Evolutionary conservation across 1,284 basidiomycete species (phyloP).

Genomic region (Trametes sp.): DNA sequence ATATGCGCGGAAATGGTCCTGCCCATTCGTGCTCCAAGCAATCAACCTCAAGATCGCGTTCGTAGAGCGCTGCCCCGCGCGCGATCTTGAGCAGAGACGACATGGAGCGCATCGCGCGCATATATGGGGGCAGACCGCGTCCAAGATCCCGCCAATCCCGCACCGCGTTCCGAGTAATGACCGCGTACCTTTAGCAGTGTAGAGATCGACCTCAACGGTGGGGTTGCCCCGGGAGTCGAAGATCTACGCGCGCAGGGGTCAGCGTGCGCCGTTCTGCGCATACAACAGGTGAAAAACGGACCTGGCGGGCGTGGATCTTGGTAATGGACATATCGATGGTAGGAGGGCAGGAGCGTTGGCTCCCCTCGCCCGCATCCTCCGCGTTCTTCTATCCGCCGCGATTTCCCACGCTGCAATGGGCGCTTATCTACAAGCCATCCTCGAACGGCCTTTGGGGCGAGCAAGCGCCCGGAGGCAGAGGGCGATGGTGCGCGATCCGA

Average conservation of each 20-base stretch:
- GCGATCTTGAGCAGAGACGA: background rate
- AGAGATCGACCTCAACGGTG: slow-evolving; percentile 94
- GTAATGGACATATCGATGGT: slow-evolving; percentile 77
- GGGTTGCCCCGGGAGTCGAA: slow-evolving; percentile 98
- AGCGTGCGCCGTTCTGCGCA: slow-evolving; percentile 3
- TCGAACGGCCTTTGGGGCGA: slow-evolving; percentile 10
- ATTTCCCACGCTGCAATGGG: slow-evolving; percentile 29
- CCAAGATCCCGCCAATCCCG: background rate
- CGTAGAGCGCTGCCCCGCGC: background rate
- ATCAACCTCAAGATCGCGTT: slow-evolving; percentile 4
- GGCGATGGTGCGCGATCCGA: slow-evolving; percentile 11
- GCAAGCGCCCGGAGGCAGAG: slow-evolving; percentile 16
- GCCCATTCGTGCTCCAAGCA: background rate
- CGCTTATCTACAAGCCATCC: slow-evolving; percentile 26
- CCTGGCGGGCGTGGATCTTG: slow-evolving; percentile 90
- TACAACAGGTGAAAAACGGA: slow-evolving; percentile 42
- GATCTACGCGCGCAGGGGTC: slow-evolving; percentile 82
- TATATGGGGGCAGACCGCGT: background rate
- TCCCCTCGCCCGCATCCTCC: slow-evolving; percentile 15
- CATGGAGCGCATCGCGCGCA: background rate
- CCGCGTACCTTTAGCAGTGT: slow-evolving; percentile 80
- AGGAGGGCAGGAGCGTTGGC: slow-evolving; percentile 33
- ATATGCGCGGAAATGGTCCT: background rate
- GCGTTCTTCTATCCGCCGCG: slow-evolving; percentile 27
- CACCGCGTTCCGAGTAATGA: slow-evolving; percentile 15